Conservation (phyloP, 2,329 filamentous ascomycete genomes). For the Arthrobotrys iridis region DNA sequence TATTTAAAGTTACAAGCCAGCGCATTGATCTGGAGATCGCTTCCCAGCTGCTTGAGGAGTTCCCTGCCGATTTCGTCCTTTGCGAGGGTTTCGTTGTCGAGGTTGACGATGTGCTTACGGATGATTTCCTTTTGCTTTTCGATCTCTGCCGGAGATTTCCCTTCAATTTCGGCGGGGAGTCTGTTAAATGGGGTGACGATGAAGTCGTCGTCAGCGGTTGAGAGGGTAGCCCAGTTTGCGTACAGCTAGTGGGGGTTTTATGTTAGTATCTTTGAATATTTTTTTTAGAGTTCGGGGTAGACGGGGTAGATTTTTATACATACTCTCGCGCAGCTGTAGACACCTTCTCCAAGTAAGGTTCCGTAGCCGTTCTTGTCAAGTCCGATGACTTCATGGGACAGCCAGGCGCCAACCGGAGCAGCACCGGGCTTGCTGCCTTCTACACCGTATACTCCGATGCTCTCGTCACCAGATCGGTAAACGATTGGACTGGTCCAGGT, state of each 20-base stretch:
- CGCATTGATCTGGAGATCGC: slow-evolving; percentile 65
- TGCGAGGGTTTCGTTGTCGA: slow-evolving; percentile 61
- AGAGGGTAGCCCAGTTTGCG: slow-evolving; percentile 63
- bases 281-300: not conserved
- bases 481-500: slow-evolving; percentile 60
- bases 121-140: slow-evolving; percentile 63
- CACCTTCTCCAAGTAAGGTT: slow-evolving; percentile 19
- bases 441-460: slow-evolving; percentile 60
- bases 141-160: slow-evolving; percentile 57
- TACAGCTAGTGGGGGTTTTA: slow-evolving; percentile 58
- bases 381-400: slow-evolving; percentile 15
- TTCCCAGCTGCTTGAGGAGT: slow-evolving; percentile 63
- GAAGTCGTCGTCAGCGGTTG: slow-evolving; percentile 60
- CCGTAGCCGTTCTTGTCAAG: slow-evolving; percentile 12
- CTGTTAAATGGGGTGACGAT: slow-evolving; percentile 64
- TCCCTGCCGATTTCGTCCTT: slow-evolving; percentile 60
- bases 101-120: slow-evolving; percentile 61
- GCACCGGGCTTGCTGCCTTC: slow-evolving; percentile 57
- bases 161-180: slow-evolving; percentile 60
- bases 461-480: slow-evolving; percentile 55
- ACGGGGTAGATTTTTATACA: not conserved
- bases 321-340: not conserved
- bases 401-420: not conserved
- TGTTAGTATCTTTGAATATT: not conserved
- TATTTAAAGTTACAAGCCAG: slow-evolving; percentile 64